These are phyloP conservation scores for Pythium rhizo-oryzae DNA, from an alignment of 352 stramenopile genomes.

Conservation along the genomic window DNA sequence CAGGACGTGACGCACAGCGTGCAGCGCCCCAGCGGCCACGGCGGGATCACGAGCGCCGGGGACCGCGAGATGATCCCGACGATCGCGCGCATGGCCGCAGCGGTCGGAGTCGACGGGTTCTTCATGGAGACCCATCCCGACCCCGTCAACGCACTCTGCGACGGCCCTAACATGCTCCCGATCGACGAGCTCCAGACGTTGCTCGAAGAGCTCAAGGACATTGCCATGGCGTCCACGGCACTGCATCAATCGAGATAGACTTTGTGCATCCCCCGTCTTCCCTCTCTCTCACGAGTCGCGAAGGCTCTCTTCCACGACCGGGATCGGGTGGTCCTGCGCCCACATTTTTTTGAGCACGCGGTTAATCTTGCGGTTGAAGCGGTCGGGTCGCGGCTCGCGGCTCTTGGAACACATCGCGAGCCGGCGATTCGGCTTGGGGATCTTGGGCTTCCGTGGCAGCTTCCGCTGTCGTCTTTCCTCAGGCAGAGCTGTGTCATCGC, in stretches of 20 bases:
- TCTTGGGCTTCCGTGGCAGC: slow-evolving; percentile 64
- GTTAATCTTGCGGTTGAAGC: slow-evolving; percentile 85
- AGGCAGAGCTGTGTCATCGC: slow-evolving; percentile 23
- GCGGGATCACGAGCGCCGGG: slow-evolving; percentile 56
- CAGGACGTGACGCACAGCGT: slow-evolving; percentile 89
- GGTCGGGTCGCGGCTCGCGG: slow-evolving; percentile 55
- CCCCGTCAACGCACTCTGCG: slow-evolving; percentile 59
- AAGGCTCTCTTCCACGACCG: slow-evolving; percentile 78
- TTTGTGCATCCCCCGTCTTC: not conserved
- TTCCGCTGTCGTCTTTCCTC: slow-evolving; percentile 26
- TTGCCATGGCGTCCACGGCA: slow-evolving; percentile 55
- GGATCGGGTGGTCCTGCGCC: slow-evolving; percentile 63
- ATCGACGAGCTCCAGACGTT: slow-evolving; percentile 69
- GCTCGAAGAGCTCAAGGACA: slow-evolving; percentile 74
- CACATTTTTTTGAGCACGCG: slow-evolving; percentile 75
- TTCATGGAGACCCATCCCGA: slow-evolving; percentile 91
- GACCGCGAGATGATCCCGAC: slow-evolving; percentile 85
- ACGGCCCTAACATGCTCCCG: slow-evolving; percentile 74
- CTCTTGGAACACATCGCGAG: slow-evolving; percentile 42
- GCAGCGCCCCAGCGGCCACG: slow-evolving; percentile 62
- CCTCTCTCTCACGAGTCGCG: slow-evolving; percentile 48
- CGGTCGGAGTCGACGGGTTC: slow-evolving; percentile 87
- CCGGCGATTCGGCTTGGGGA: slow-evolving; percentile 55
- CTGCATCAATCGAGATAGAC: slow-evolving; percentile 26
- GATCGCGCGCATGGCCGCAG: slow-evolving; percentile 82